Evolutionary conservation across 2,329 filamentous ascomycete species (phyloP).

Genomic region (Tolypocladium nubicola): DNA sequence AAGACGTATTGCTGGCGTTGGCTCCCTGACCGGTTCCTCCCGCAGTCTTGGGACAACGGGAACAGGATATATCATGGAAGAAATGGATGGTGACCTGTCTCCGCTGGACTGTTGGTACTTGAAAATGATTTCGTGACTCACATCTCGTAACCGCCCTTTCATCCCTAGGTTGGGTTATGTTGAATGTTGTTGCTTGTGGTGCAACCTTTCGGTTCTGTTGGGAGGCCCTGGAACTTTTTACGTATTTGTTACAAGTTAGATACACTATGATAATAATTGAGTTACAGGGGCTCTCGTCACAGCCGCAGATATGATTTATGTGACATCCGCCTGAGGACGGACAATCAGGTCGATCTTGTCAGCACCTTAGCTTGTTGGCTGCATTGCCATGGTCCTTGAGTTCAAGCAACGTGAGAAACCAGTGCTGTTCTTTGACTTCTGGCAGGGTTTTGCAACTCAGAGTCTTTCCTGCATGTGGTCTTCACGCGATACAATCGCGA

Average conservation of each 20-base stretch:
- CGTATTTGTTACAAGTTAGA: not conserved
- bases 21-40: constrained; percentile 9
- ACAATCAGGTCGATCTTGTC: not conserved
- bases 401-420: not conserved
- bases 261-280: not conserved
- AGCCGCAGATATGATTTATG: too few relatives aligned
- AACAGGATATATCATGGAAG: not conserved
- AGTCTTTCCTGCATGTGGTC: not conserved
- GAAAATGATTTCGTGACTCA: not conserved
- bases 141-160: not conserved
- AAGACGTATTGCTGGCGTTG: constrained; percentile 21
- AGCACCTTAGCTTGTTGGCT: not conserved
- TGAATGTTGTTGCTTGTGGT: too few relatives aligned
- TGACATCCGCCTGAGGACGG: not conserved
- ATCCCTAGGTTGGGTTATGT: too few relatives aligned
- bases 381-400: not conserved
- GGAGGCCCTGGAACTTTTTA: not conserved
- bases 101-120: not conserved
- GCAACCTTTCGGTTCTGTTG: not conserved
- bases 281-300: not conserved
- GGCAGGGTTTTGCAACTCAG: not conserved
- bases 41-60: not conserved
- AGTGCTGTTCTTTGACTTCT: not conserved
- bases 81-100: not conserved
- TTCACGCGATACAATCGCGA: not conserved